phyloP scores from a whole-genome alignment of 2,329 filamentous ascomycete species.

The Colletotrichum sp. region DNA sequence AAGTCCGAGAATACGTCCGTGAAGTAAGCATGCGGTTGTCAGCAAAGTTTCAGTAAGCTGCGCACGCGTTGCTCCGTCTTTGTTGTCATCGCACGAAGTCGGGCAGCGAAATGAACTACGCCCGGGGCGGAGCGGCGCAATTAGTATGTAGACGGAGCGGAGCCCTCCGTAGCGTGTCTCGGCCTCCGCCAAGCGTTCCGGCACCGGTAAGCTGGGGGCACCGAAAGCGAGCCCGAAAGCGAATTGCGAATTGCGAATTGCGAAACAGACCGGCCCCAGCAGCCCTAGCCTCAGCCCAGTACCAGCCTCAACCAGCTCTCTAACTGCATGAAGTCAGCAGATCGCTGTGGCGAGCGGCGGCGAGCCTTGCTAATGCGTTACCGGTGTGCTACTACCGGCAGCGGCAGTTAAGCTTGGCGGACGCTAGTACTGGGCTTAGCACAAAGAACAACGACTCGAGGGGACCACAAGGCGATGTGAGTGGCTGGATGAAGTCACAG shows the following conservation, averaged over 20 bases:
- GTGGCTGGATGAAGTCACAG: neutral
- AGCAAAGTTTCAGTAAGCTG: neutral
- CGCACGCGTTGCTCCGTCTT: neutral
- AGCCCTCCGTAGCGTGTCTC: neutral
- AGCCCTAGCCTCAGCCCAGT: neutral
- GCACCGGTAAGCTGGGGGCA: neutral
- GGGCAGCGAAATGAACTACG: neutral
- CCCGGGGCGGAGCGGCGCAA: neutral
- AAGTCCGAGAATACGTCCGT: neutral
- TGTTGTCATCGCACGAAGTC: neutral
- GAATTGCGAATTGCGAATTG: neutral
- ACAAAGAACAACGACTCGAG: neutral
- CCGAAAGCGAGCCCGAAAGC: constrained; percentile 13
- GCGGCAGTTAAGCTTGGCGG: neutral
- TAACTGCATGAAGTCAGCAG: neutral
- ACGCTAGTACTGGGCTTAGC: neutral
- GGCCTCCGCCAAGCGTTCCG: neutral
- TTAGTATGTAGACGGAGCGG: neutral
- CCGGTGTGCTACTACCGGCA: neutral
- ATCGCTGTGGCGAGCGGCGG: neutral
- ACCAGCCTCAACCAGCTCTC: neutral
- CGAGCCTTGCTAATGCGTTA: neutral
- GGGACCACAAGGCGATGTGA: neutral
- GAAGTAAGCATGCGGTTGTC: neutral
- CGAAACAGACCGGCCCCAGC: neutral